Evolutionary conservation across 2,329 filamentous ascomycete genomes (phyloP).

Genomic region (Beauveria pseudobassiana): DNA sequence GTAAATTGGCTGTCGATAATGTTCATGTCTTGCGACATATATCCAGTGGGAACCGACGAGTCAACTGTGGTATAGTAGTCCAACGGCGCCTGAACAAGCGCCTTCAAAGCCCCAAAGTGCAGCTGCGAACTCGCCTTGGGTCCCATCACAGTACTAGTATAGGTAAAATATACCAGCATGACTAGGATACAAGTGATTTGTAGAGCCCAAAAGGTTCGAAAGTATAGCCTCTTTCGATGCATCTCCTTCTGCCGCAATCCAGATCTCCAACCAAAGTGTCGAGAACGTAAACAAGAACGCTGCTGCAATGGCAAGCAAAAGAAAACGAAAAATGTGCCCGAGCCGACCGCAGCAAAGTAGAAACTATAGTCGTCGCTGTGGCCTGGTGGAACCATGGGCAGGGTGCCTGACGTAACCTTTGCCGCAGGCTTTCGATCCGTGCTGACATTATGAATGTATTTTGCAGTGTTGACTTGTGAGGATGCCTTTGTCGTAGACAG

Average conservation of each 20-base stretch:
- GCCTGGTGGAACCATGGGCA: constrained; percentile 1
- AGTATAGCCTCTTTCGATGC: neutral
- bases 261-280: neutral
- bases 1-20: constrained; percentile 3
- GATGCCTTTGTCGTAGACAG: neutral
- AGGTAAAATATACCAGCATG: constrained; percentile 1
- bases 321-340: neutral
- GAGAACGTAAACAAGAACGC: neutral
- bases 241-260: neutral
- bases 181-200: neutral
- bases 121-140: constrained; percentile 4
- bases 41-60: constrained; percentile 8
- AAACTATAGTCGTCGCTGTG: neutral
- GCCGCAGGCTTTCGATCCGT: neutral
- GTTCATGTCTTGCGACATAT: constrained; percentile 8
- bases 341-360: constrained; percentile 2
- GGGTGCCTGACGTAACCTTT: neutral
- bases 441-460: neutral
- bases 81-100: neutral
- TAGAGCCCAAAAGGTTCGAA: neutral
- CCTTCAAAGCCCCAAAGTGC: constrained; percentile 1
- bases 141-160: neutral
- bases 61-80: constrained; percentile 7
- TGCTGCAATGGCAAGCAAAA: neutral
- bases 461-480: neutral